Percentiles rank a stretch among this genome's conserved stretches.
Evolutionary conservation across 2,329 filamentous ascomycete genomes (phyloP).

Genomic region (Epichloe elymi): DNA sequence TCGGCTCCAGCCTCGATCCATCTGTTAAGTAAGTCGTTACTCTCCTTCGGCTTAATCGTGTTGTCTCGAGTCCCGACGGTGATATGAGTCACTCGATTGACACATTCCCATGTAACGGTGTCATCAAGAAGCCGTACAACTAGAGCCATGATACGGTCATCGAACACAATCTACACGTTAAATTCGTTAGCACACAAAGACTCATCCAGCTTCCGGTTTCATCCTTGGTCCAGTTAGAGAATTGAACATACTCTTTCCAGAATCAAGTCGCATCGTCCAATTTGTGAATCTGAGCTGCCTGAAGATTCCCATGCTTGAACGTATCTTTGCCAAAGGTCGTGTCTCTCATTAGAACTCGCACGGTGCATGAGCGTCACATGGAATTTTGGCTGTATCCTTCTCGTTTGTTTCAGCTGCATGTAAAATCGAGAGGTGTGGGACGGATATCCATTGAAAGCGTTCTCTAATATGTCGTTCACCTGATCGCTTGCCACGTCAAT

Average conservation of each 20-base stretch:
- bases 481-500: constrained; percentile 31
- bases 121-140: constrained; percentile 60
- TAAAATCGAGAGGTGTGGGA: constrained; percentile 46
- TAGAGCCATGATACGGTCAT: constrained; percentile 80
- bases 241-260: constrained; percentile 40
- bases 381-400: constrained; percentile 72
- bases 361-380: constrained; percentile 92
- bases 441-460: constrained; percentile 47
- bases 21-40: constrained; percentile 65
- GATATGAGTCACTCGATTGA: constrained; percentile 72
- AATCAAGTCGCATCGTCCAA: constrained; percentile 53
- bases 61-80: constrained; percentile 71
- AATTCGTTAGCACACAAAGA: neutral
- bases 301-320: constrained; percentile 38
- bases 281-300: constrained; percentile 16
- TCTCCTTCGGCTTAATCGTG: constrained; percentile 81
- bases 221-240: neutral
- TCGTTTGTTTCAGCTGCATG: constrained; percentile 55
- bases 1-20: constrained; percentile 53
- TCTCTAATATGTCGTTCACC: constrained; percentile 46
- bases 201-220: neutral
- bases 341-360: constrained; percentile 43
- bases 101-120: constrained; percentile 48
- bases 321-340: constrained; percentile 67
- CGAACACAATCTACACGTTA: constrained; percentile 53